A percentile compares a stretch with the other conserved stretches of the same genome.
Evolutionary conservation across 257 asterid genomes (phyloP).

Genomic region (Scutellaria galericulata): DNA sequence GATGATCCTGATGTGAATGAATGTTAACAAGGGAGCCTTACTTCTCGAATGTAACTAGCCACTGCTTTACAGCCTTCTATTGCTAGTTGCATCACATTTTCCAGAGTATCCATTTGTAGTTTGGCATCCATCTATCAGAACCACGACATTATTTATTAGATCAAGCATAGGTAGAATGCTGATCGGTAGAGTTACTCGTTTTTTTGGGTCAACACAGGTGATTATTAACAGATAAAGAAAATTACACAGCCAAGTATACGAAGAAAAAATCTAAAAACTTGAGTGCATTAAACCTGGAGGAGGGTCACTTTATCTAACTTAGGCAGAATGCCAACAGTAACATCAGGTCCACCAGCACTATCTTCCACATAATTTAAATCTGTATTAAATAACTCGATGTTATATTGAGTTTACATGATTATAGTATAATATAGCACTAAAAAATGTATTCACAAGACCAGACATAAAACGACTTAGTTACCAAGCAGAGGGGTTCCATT

Average conservation of each 20-base stretch:
- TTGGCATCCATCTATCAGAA: constrained; percentile 83
- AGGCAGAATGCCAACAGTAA: constrained; percentile 89
- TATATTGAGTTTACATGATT: neutral
- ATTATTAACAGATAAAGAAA: neutral
- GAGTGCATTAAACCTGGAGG: constrained; percentile 66
- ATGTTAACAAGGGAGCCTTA: constrained; percentile 33
- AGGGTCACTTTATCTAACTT: constrained; percentile 93
- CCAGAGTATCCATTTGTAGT: constrained; percentile 79
- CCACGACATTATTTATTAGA: neutral
- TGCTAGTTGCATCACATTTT: constrained; percentile 91
- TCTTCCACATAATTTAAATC: constrained; percentile 94
- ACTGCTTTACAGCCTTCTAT: constrained; percentile 94
- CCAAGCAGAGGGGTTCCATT: constrained; percentile 90
- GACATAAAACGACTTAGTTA: constrained; percentile 29
- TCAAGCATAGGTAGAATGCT: constrained; percentile 17
- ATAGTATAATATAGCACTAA: neutral
- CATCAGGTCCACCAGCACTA: constrained; percentile 99
- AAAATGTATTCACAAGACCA: too few relatives aligned
- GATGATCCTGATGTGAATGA: neutral
- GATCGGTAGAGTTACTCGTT: too few relatives aligned
- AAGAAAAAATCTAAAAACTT: neutral
- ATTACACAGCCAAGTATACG: neutral
- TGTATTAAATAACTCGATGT: constrained; percentile 34
- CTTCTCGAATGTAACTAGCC: constrained; percentile 80
- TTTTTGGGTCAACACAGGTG: neutral